These are phyloP conservation scores for Talaromyces trachyspermus DNA, from an alignment of 495 filamentous ascomycete species.

Conservation along the genomic window DNA sequence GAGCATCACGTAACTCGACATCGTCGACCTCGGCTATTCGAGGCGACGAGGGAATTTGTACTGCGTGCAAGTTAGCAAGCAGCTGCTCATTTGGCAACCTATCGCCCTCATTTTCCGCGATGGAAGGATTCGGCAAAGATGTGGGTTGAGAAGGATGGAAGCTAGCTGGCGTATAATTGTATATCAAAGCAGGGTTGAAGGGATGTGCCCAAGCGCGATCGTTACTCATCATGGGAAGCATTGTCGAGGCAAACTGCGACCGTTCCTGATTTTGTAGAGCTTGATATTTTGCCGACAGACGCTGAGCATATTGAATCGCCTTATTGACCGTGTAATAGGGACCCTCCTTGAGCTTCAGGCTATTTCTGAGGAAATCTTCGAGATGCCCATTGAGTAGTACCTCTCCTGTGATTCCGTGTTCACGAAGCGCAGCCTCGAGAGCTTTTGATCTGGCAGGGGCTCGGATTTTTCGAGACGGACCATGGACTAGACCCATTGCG, in stretches of 20 bases:
- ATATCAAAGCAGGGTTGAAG: background rate
- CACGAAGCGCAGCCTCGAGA: conserved; percentile 48
- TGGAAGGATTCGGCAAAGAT: background rate
- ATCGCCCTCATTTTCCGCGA: background rate
- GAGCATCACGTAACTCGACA: background rate
- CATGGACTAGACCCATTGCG: conserved; percentile 36
- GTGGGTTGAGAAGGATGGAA: background rate
- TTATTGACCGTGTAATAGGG: conserved; percentile 35
- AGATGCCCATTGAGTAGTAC: conserved; percentile 41
- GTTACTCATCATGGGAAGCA: conserved; percentile 3
- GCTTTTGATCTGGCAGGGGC: conserved; percentile 41
- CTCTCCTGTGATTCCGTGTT: conserved; percentile 54
- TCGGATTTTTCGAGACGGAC: conserved; percentile 19
- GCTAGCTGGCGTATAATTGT: background rate
- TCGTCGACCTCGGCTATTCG: background rate
- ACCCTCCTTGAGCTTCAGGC: conserved; percentile 42
- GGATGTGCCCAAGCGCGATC: background rate
- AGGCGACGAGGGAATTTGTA: conserved; percentile 3
- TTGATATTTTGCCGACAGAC: conserved; percentile 33
- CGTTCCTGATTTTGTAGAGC: conserved; percentile 4
- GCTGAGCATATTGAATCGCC: conserved; percentile 40
- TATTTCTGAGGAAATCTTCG: conserved; percentile 35
- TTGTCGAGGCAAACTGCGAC: background rate
- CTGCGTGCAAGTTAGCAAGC: background rate
- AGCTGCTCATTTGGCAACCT: conserved; percentile 1